Conservation (phyloP, 768 basidiomycete species). For the Pleurotus sapidus region DNA sequence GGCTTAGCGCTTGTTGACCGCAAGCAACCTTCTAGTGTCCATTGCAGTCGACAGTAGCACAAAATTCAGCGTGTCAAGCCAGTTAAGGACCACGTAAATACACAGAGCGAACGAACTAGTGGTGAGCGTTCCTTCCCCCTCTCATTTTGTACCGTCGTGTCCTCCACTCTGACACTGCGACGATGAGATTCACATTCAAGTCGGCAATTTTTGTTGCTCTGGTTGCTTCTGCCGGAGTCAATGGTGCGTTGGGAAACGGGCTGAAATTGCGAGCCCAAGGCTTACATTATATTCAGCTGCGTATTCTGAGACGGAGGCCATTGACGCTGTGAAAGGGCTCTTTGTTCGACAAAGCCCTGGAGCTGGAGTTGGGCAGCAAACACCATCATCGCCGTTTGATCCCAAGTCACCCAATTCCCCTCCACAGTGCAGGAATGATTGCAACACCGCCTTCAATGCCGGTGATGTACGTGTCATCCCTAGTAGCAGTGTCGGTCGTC, state of each 20-base stretch:
- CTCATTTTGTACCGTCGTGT: not conserved
- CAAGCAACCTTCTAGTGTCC: constrained; percentile 3
- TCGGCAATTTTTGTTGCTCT: not conserved
- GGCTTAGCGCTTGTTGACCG: not conserved
- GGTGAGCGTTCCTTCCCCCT: not conserved
- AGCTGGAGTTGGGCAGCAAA: not conserved
- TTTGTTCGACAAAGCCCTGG: constrained; percentile 4
- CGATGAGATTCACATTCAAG: constrained; percentile 1
- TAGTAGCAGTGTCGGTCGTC: not conserved
- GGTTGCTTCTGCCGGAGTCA: not conserved
- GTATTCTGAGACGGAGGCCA: not conserved
- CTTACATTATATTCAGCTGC: not conserved
- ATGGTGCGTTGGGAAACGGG: not conserved
- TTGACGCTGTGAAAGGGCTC: not conserved
- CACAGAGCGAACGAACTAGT: not conserved
- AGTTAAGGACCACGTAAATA: constrained; percentile 1
- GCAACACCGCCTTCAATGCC: not conserved
- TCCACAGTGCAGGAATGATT: not conserved
- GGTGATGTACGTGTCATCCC: not conserved
- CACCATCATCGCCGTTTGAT: constrained; percentile 6
- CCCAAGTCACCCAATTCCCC: constrained; percentile 1
- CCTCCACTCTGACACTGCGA: not conserved
- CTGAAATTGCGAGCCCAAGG: not conserved
- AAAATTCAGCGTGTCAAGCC: constrained; percentile 3
- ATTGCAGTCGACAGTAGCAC: not conserved